phyloP scores from a whole-genome alignment of 805 yeast genomes.

The Wickerhamiella nectarea region DNA sequence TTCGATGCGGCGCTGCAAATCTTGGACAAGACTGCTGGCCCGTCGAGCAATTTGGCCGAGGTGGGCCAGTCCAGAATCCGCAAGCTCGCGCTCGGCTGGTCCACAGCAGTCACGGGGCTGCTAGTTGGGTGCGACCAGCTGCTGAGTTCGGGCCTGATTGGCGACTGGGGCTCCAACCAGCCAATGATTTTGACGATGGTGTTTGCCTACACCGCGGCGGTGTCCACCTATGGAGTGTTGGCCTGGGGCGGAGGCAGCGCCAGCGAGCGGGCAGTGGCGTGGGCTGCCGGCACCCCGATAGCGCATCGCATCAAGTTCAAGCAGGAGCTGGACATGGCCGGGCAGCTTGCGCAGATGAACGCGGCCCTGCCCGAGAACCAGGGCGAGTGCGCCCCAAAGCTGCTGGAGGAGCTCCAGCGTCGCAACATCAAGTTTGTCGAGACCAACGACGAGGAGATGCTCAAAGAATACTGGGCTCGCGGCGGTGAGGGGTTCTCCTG shows the following conservation, averaged over 20 bases:
- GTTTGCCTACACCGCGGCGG: slow-evolving; percentile 35
- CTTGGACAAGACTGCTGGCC: slow-evolving; percentile 49
- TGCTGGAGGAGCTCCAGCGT: slow-evolving; percentile 23
- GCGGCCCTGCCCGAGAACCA: slow-evolving; percentile 31
- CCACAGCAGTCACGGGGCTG: slow-evolving; percentile 26
- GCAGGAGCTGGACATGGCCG: slow-evolving; percentile 54
- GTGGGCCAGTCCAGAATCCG: slow-evolving; percentile 26
- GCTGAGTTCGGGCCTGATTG: slow-evolving; percentile 30
- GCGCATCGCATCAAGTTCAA: slow-evolving; percentile 50
- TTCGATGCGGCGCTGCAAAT: slow-evolving; percentile 42
- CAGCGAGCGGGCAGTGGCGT: slow-evolving; percentile 43
- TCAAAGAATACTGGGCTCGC: slow-evolving; percentile 77
- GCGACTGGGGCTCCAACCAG: slow-evolving; percentile 26
- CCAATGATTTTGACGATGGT: slow-evolving; percentile 35
- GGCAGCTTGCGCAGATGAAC: slow-evolving; percentile 54
- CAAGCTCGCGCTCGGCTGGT: slow-evolving; percentile 26
- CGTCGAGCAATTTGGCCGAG: slow-evolving; percentile 33
- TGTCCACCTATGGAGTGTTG: slow-evolving; percentile 35
- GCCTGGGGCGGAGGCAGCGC: slow-evolving; percentile 37
- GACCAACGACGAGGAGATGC: slow-evolving; percentile 49
- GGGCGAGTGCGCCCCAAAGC: slow-evolving; percentile 27
- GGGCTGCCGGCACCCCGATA: slow-evolving; percentile 53
- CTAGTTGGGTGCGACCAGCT: slow-evolving; percentile 36
- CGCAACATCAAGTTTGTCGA: slow-evolving; percentile 30
- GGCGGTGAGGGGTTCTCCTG: slow-evolving; percentile 80